Percentiles rank a stretch among this genome's conserved stretches.
Evolutionary conservation across 1,284 basidiomycete species (phyloP).

Genomic region (Entoloma clypeatum): DNA sequence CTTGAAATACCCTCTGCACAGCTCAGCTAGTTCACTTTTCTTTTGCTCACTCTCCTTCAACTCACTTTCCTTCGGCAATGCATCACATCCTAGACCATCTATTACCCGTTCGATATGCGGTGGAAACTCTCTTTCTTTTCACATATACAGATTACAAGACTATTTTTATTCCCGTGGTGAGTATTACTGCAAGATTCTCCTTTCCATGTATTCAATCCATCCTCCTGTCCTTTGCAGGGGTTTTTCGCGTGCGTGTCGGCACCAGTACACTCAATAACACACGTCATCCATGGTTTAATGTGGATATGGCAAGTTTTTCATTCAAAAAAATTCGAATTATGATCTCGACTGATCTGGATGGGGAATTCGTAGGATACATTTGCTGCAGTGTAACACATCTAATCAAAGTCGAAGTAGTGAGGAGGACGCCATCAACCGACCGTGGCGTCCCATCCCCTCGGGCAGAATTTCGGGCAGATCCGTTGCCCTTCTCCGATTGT

Average conservation of each 20-base stretch:
- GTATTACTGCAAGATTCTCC: conserved; percentile 12
- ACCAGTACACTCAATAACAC: conserved; percentile 19
- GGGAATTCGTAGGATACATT: too few species aligned
- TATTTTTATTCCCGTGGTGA: conserved; percentile 34
- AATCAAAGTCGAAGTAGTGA: conserved; percentile 34
- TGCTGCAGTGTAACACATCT: conserved; percentile 38
- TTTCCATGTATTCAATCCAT: not conserved
- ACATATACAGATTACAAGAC: conserved; percentile 38
- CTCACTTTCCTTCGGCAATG: too few species aligned
- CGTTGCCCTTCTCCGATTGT: conserved; percentile 28
- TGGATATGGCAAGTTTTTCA: too few species aligned
- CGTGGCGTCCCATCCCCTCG: conserved; percentile 35
- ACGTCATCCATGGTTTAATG: conserved; percentile 20
- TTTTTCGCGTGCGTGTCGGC: conserved; percentile 31
- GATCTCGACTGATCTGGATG: too few species aligned
- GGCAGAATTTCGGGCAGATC: conserved; percentile 22
- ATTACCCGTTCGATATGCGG: too few species aligned
- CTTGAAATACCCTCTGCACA: too few species aligned
- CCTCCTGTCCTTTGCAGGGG: conserved; percentile 22
- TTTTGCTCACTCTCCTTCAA: too few species aligned
- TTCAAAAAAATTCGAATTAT: too few species aligned
- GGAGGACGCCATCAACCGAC: conserved; percentile 33
- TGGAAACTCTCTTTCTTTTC: conserved; percentile 27
- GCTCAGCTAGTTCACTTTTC: too few species aligned
- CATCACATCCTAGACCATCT: too few species aligned